Evolutionary conservation across 148 eudicot genomes (phyloP), one percentile per base, ranked within the genome.

Genomic region (Bassia scoparia): DNA sequence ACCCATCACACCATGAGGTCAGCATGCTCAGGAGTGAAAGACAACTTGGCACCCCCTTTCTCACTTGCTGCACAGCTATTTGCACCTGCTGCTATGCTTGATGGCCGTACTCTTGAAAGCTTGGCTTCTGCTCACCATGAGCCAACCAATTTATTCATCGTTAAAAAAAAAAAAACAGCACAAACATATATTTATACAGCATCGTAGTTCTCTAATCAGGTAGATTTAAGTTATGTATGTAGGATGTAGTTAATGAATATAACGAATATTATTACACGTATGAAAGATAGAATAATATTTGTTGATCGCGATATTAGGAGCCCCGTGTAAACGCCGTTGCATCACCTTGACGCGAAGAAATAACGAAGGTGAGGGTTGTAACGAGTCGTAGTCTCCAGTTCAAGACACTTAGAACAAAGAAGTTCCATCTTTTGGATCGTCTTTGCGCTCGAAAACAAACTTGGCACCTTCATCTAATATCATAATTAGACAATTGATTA

Each of bases 1-100:
- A 87, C 37, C 98, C 98, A 78, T 86, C 85, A 78, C 95, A 85
- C 98, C 98, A 94, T 80, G 88, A 86, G 60, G 60, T 83, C 89
- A 60, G 93, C 92, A 76, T 80, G 85, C 64, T 86, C 86, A 62
- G 86, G 89, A 67, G 89, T 84, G 23, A 84, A 79, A 61, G 98
- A 89, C 76, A 93, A 85, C 78, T 84, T 33, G 98, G 94, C 30
- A 89, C n/a, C n/a, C n/a, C n/a, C n/a, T n/a, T n/a, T 61, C 69
- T 94, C 92, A 78, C 79, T 87, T 68, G 97, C 87, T 72, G 98
- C 95, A 79, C 91, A 89, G 52, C 89, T 89, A 69, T 88, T 84
- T 56, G 98, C 77, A 65, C 93, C 86, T 68, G 94, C 91, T 38
- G 95, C 97, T 72, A 94, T 87, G 87, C 89, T 89, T 70, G 98